phyloP scores from a whole-genome alignment of 2,329 filamentous ascomycete species.

The Verticillium nubilum region DNA sequence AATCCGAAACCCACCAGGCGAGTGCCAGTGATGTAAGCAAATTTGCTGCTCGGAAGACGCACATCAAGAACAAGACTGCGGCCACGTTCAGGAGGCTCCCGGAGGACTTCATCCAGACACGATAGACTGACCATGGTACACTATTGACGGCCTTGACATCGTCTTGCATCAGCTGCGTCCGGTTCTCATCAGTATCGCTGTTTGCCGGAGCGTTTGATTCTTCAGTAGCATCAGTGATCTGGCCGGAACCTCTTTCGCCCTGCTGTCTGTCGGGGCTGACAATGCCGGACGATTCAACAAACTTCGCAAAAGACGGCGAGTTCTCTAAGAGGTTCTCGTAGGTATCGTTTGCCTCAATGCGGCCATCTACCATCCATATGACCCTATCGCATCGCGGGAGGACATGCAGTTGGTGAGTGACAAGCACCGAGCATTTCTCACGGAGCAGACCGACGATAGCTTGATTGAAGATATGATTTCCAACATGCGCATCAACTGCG shows the following conservation, averaged over 20 bases:
- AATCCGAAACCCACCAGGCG: conserved; percentile 84
- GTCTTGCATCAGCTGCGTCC: conserved; percentile 65
- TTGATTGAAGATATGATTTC: conserved; percentile 80
- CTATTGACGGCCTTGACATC: conserved; percentile 66
- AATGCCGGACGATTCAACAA: conserved; percentile 81
- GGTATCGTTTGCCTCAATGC: conserved; percentile 78
- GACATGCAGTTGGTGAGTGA: conserved; percentile 93
- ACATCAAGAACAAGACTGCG: conserved; percentile 55
- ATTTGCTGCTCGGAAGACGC: conserved; percentile 75
- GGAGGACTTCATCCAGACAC: conserved; percentile 69
- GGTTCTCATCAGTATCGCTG: conserved; percentile 50
- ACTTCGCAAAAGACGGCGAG: conserved; percentile 67
- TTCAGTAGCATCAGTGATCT: conserved; percentile 25
- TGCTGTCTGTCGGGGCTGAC: conserved; percentile 55
- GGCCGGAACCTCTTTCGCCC: conserved; percentile 39
- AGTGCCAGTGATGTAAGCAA: conserved; percentile 89
- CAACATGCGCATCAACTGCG: conserved; percentile 65
- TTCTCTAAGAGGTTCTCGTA: conserved; percentile 84
- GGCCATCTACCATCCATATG: conserved; percentile 85
- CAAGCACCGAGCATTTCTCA: conserved; percentile 84
- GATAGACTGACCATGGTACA: conserved; percentile 76
- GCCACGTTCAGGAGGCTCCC: conserved; percentile 66
- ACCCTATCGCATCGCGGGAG: conserved; percentile 86
- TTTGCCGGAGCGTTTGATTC: conserved; percentile 33
- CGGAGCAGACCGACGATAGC: conserved; percentile 85